These are phyloP conservation scores for Botrytis porri DNA, from an alignment of 2,329 filamentous ascomycete species.

Conservation along the genomic window DNA sequence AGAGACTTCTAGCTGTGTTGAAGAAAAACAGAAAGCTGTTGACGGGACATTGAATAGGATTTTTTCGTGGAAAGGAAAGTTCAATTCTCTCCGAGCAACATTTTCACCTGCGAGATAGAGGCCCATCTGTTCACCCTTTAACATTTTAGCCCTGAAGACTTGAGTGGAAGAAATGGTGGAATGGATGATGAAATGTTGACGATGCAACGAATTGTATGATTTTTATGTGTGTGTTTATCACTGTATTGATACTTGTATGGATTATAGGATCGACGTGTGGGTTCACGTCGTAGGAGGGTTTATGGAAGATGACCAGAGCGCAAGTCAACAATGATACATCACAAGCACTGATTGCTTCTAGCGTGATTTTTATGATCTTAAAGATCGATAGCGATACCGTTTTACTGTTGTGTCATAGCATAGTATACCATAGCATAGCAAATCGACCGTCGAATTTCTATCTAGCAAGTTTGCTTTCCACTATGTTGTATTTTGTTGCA, in stretches of 20 bases:
- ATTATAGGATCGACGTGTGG: not conserved
- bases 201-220: not conserved
- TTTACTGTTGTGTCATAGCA: not conserved
- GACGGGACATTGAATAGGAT: conserved; percentile 33
- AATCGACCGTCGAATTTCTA: not conserved
- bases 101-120: not conserved
- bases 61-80: not conserved
- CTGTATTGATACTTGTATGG: conserved; percentile 7
- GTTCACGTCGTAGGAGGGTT: not conserved
- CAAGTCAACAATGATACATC: not conserved
- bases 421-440: not conserved
- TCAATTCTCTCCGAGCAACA: not conserved
- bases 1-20: conserved; percentile 56
- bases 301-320: not conserved
- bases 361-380: not conserved
- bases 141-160: not conserved
- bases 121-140: not conserved
- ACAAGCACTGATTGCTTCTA: not conserved
- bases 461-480: not conserved
- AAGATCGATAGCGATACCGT: not conserved
- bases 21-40: conserved; percentile 57
- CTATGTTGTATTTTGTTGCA: not conserved
- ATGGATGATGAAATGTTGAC: not conserved
- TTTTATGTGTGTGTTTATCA: not conserved
- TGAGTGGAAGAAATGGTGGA: not conserved